Evolutionary conservation across 192 early-diverging fungal species (phyloP).

Genomic region (Coemansia sp.): DNA sequence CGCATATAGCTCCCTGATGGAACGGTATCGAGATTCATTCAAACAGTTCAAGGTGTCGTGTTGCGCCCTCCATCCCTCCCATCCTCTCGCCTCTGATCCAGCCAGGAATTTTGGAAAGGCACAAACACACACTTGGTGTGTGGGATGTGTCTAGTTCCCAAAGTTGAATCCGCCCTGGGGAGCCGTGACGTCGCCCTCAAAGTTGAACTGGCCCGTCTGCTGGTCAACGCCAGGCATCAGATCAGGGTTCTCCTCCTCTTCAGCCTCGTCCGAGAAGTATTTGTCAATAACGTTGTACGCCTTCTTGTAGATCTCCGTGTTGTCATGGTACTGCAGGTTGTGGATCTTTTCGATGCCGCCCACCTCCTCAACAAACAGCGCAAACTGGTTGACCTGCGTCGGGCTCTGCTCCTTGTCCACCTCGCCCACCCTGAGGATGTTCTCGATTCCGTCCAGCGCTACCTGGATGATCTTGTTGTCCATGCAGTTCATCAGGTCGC

Average conservation of each 20-base stretch:
- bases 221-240: slow-evolving; percentile 74
- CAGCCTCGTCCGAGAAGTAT: slow-evolving; percentile 89
- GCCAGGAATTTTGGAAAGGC: slow-evolving; percentile 7
- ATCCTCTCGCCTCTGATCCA: background rate
- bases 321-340: slow-evolving; percentile 91
- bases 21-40: background rate
- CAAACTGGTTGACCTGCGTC: slow-evolving; percentile 76
- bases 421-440: slow-evolving; percentile 96
- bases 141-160: slow-evolving; percentile 33
- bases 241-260: slow-evolving; percentile 64
- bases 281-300: slow-evolving; percentile 93
- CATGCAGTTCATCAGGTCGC: slow-evolving; percentile 85
- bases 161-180: slow-evolving; percentile 87
- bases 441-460: slow-evolving; percentile 96
- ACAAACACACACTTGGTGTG: background rate
- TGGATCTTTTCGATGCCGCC: slow-evolving; percentile 96
- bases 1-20: background rate
- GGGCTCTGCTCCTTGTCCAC: slow-evolving; percentile 64
- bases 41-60: background rate
- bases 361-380: slow-evolving; percentile 87
- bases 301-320: slow-evolving; percentile 96
- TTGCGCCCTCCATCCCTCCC: background rate
- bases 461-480: slow-evolving; percentile 98
- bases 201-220: slow-evolving; percentile 76
- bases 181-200: slow-evolving; percentile 64